Base-by-base conservation (phyloP, 495 filamentous ascomycete species). In the Penicillium paradoxum region DNA sequence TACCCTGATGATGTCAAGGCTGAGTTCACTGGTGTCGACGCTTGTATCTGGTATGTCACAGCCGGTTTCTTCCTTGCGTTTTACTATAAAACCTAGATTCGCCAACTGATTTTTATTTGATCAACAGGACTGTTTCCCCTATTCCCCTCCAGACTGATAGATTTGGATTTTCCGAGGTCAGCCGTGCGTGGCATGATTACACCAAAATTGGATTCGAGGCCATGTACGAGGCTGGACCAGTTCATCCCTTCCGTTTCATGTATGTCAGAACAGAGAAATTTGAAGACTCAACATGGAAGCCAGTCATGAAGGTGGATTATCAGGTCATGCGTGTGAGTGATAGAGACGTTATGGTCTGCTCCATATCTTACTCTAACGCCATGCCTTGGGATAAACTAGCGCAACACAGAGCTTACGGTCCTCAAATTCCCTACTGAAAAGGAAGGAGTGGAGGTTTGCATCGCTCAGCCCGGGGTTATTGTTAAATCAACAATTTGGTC, bases 21-120 rank as follows among this genome's bases (percentile, higher is more conserved):
- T 8, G 63, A 79, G 44, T 49, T 81, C 7, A 54, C 65, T 2
- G 71, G 61, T 8, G 80, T 76, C 1, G 75, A 79, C 51, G 76
- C 73, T 0, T 80, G 78, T 55, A 79, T 82, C 30, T 83, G 78
- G 77, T 79, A 65, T 14, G 42, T 43, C 36, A 15, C 1, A 18
- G 10, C 14, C 14, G 3, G 25, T 8, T 11, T 13, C n/a, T 1
- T 14, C 2, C 1, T 27, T 43, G 41, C 15, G 29, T 19, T 27
- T 32, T 3, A 27, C 24, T 27, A n/a, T n/a, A n/a, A 27, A 27
- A 7, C 3, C 7, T 7, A 27, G 24, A 27, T 7, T 7, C 7
- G 24, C 3, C 7, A 27, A 27, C 7, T 27, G 3, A 29, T 18
- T n/a, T 22, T 34, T 5, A 7, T 32, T 11, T 11, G 4, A 11